phyloP scores from a whole-genome alignment of 169 alveolate species.

The Eimeria tenella region DNA sequence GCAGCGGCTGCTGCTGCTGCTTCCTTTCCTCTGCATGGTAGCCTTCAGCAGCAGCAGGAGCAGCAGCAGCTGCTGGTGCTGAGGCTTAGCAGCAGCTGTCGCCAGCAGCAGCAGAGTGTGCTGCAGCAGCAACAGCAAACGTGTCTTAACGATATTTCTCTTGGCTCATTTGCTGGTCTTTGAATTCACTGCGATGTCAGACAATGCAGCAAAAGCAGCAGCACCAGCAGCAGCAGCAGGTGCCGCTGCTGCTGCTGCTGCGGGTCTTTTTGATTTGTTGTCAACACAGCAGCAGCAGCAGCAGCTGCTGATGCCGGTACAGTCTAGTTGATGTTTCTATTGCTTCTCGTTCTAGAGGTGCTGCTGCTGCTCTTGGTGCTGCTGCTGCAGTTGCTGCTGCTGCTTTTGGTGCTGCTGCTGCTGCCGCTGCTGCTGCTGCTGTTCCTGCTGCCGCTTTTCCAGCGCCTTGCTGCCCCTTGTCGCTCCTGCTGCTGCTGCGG shows the following conservation, averaged over 20 bases:
- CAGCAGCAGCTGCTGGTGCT: not conserved
- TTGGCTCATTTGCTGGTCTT: no score
- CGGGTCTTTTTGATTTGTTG: not conserved
- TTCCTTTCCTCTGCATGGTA: not conserved
- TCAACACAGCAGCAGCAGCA: not conserved
- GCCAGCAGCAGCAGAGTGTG: not conserved
- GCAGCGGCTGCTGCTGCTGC: not conserved
- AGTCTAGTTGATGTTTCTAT: not conserved
- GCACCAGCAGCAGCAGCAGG: not conserved
- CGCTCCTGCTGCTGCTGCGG: no score
- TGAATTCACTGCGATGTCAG: no score
- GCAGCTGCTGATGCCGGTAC: not conserved
- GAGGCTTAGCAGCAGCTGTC: not conserved
- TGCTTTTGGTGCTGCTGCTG: no score
- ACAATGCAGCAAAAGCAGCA: not conserved
- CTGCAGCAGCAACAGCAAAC: constrained; percentile 18
- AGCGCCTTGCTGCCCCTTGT: not conserved
- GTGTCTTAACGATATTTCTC: no score
- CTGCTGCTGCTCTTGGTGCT: not conserved
- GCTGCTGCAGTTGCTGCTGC: not conserved
- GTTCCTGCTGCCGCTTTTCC: not conserved
- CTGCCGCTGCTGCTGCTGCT: not conserved
- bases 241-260: constrained; percentile 12
- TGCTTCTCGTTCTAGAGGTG: not conserved
- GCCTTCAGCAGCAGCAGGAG: not conserved